phyloP scores from a whole-genome alignment of 1,139 yeast species.

The Wickerhamomyces sp. region DNA sequence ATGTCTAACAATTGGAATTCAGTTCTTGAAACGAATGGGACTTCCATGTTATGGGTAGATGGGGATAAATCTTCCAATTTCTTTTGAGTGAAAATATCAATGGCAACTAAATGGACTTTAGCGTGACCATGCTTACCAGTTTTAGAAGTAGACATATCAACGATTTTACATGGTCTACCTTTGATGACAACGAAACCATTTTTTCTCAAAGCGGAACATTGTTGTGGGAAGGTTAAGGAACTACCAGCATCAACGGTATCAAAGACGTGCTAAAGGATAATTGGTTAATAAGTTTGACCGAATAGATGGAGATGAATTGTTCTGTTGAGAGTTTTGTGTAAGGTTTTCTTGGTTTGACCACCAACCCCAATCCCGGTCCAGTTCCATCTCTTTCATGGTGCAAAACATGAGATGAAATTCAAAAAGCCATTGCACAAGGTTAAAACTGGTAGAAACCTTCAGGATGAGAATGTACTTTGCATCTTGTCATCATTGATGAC shows the following conservation, averaged over 20 bases:
- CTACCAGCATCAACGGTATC: conserved; percentile 99
- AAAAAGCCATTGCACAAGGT: too few relatives aligned
- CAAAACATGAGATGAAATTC: too few relatives aligned
- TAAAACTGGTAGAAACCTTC: too few relatives aligned
- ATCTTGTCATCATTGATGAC: too few relatives aligned
- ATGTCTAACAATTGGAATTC: conserved; percentile 97
- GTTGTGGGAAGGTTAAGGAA: conserved; percentile 97
- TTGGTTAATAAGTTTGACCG: conserved; percentile 2
- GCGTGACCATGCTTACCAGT: conserved; percentile 99
- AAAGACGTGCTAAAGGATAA: conserved; percentile 67
- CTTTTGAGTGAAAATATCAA: conserved; percentile 98
- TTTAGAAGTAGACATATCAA: conserved; percentile 99
- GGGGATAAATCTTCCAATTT: conserved; percentile 99
- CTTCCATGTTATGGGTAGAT: conserved; percentile 99
- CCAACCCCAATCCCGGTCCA: too few relatives aligned
- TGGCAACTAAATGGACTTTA: conserved; percentile 98
- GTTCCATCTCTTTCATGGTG: too few relatives aligned
- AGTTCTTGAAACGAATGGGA: conserved; percentile 92
- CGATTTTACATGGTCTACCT: conserved; percentile 99
- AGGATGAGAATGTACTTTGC: too few relatives aligned
- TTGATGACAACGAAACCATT: conserved; percentile 98
- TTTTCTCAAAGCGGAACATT: conserved; percentile 99
- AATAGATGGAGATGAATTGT: too few relatives aligned
- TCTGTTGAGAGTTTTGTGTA: too few relatives aligned
- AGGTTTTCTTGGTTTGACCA: too few relatives aligned